phyloP scores from a whole-genome alignment of 2,329 filamentous ascomycete genomes.

The Alternaria conjuncta region DNA sequence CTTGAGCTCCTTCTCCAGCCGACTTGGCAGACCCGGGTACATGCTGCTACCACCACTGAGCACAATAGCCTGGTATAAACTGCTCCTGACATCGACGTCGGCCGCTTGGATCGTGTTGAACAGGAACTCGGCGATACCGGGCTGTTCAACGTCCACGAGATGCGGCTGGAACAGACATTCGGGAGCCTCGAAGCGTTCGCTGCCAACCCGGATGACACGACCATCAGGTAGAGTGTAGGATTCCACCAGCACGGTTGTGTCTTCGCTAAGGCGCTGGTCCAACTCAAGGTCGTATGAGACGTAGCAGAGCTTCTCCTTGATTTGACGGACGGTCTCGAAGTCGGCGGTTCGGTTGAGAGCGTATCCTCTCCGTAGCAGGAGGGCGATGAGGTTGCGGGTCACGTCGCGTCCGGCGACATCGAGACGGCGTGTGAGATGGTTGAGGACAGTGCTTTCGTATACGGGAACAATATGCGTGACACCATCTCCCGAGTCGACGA shows the following conservation, averaged over 20 bases:
- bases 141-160: conserved; percentile 95
- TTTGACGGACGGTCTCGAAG: conserved; percentile 96
- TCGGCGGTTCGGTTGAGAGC: conserved; percentile 97
- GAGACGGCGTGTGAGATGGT: conserved; percentile 91
- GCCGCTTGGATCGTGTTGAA: conserved; percentile 99
- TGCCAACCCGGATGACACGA: conserved; percentile 92
- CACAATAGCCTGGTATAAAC: conserved; percentile 96
- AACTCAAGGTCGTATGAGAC: conserved; percentile 97
- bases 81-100: conserved; percentile 92
- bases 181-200: conserved; percentile 95
- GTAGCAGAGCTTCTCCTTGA: conserved; percentile 99
- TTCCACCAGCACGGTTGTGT: conserved; percentile 96
- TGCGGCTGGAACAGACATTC: conserved; percentile 99
- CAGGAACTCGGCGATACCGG: conserved; percentile 93
- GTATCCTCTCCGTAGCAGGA: conserved; percentile 91
- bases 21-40: conserved; percentile 94
- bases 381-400: conserved; percentile 95
- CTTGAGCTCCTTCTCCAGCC: conserved; percentile 98
- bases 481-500: conserved; percentile 97
- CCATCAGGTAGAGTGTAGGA: conserved; percentile 97
- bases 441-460: conserved; percentile 96
- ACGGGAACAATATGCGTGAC: conserved; percentile 99
- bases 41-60: conserved; percentile 97
- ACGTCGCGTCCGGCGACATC: conserved; percentile 97
- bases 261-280: conserved; percentile 94